Evolutionary conservation across 768 basidiomycete genomes (phyloP), one percentile per base, ranked within the genome.

Genomic region (Leucosporidium scottii): DNA sequence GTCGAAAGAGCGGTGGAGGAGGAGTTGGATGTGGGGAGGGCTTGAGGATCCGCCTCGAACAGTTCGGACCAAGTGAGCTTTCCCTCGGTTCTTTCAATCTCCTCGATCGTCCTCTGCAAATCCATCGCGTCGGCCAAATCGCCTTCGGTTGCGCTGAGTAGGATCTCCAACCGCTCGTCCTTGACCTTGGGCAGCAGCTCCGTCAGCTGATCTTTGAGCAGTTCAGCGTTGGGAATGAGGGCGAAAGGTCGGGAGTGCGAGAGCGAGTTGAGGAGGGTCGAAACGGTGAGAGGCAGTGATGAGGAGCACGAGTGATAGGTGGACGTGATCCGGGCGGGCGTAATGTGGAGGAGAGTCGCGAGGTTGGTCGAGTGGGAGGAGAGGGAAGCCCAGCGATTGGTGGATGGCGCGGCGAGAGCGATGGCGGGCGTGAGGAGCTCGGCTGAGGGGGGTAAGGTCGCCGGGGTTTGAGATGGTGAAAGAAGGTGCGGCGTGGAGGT

Each of bases 61-160:
- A 74, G 65, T 20, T 59, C 54, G 20, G 28, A 62, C 50, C 64
- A 62, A 18, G 70, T 59, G 30, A 72, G 58, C 1, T 59, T 61
- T 39, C 74, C 71, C 30, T 65, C 49, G 0, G 30, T 20, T 0
- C 25, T 12, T 30, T 69, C 64, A 39, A 68, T 50, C 25, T 69
- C 67, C 21, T 59, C 23, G 47, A 73, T 57, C 54, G 71, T 62
- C 18, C 34, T 27, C 25, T 68, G 67, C 12, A 75, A 67, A 61
- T 75, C 74, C 25, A 75, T 67, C 39, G 73, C 69, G 56, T 73
- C 66, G 27, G 62, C 61, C n/a, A 71, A n/a, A 44, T 74, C 67
- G 1, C 73, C 74, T 27, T 67, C 61, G 4, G 71, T 71, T 1
- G 70, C 74, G 39, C 57, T 67, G 21, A 75, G 66, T 9, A 68